phyloP scores from a whole-genome alignment of 1,284 basidiomycete species.

The Trichosporon coremiiforme region DNA sequence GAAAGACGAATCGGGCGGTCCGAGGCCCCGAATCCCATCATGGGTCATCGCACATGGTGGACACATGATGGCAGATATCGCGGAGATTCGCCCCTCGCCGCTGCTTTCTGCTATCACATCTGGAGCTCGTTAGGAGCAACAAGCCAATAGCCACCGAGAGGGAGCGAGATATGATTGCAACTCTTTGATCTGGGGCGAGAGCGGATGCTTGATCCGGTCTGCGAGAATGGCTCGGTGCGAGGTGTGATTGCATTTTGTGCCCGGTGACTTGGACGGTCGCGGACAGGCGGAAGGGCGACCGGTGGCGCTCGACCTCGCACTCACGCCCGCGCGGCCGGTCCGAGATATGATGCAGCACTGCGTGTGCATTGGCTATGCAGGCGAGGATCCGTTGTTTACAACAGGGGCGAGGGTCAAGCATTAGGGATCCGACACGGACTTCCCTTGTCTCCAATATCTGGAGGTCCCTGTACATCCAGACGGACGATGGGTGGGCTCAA shows the following conservation, averaged over 20 bases:
- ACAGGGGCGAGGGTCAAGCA: too few species aligned
- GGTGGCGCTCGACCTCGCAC: background rate
- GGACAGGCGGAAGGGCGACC: background rate
- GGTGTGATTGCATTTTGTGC: background rate
- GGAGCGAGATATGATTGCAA: constrained; percentile 1
- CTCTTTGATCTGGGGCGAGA: background rate
- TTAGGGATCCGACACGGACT: background rate
- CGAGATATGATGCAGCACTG: background rate
- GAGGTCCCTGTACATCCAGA: background rate
- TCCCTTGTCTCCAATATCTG: background rate
- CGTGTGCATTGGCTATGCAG: background rate
- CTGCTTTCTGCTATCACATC: background rate
- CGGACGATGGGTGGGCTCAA: background rate
- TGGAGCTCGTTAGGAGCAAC: background rate
- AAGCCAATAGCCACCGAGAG: background rate
- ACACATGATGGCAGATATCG: background rate
- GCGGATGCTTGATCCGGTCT: background rate
- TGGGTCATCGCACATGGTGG: background rate
- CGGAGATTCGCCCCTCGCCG: background rate
- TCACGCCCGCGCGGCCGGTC: background rate
- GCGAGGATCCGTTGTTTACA: too few species aligned
- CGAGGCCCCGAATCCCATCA: background rate
- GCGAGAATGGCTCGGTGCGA: background rate
- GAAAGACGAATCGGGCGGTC: background rate
- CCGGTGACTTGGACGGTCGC: background rate